A percentile compares a stretch with the other conserved stretches of the same genome.
phyloP scores from a whole-genome alignment of 805 yeast species.

The Candida insectalens region DNA sequence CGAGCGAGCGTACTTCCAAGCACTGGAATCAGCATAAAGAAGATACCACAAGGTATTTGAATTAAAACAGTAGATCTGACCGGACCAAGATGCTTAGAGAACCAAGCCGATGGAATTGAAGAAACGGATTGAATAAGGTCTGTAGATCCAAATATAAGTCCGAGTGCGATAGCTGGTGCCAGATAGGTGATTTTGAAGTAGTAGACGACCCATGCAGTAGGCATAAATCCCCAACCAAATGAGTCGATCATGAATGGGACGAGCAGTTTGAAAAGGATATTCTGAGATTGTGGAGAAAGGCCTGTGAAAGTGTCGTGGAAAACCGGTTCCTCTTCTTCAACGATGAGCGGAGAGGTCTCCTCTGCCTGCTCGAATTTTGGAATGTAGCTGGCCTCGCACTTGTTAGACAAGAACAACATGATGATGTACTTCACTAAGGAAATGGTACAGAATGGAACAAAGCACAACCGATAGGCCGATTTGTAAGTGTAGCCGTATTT shows the following conservation, averaged over 20 bases:
- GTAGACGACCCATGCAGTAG: slow-evolving; percentile 80
- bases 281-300: slow-evolving; percentile 32
- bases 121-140: slow-evolving; percentile 57
- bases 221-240: slow-evolving; percentile 82
- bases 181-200: slow-evolving; percentile 55
- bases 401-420: slow-evolving; percentile 39
- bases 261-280: slow-evolving; percentile 37
- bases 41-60: slow-evolving; percentile 69
- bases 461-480: slow-evolving; percentile 47
- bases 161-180: slow-evolving; percentile 48
- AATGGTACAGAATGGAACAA: slow-evolving; percentile 42
- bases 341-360: slow-evolving; percentile 8
- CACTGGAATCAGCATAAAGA: slow-evolving; percentile 46
- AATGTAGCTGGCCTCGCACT: slow-evolving; percentile 36
- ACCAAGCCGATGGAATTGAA: slow-evolving; percentile 65
- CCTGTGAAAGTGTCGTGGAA: slow-evolving; percentile 21
- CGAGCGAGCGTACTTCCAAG: slow-evolving; percentile 23
- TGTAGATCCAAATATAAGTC: slow-evolving; percentile 56
- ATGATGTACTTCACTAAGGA: slow-evolving; percentile 43
- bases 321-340: slow-evolving; percentile 15
- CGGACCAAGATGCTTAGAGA: slow-evolving; percentile 67
- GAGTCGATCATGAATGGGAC: slow-evolving; percentile 76
- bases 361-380: slow-evolving; percentile 10
- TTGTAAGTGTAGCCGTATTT: slow-evolving; percentile 22
- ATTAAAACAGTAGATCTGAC: slow-evolving; percentile 64